These are phyloP conservation scores for Fusarium sororula DNA, from an alignment of 2,329 filamentous ascomycete genomes.

Conservation along the genomic window DNA sequence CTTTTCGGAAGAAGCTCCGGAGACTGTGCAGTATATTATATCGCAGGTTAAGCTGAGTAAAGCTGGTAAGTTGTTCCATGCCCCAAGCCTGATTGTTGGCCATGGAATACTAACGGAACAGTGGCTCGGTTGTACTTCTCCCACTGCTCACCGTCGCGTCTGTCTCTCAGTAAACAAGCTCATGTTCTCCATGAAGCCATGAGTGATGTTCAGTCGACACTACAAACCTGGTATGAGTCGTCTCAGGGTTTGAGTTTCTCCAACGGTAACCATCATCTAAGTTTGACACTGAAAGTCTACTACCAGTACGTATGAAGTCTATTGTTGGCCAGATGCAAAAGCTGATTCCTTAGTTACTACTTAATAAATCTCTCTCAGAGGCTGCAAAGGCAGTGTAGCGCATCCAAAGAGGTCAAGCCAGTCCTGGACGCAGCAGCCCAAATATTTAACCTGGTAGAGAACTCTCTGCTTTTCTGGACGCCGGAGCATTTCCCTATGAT, in stretches of 20 bases:
- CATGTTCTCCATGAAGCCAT: accelerated
- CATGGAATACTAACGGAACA: neutral
- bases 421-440: accelerated
- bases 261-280: neutral
- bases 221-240: neutral
- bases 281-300: neutral
- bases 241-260: neutral
- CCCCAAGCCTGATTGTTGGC: no score
- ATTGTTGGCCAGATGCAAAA: no score
- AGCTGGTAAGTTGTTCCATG: neutral
- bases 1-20: neutral
- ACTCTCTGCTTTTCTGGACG: neutral
- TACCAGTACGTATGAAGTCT: neutral
- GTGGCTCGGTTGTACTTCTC: neutral
- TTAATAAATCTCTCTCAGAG: neutral
- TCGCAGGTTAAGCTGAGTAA: neutral
- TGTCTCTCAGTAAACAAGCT: accelerated
- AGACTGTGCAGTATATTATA: neutral
- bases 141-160: neutral
- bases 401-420: accelerated
- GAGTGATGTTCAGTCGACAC: neutral
- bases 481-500: neutral
- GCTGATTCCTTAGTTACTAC: no score
- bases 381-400: neutral
- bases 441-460: neutral